Base-by-base conservation (phyloP, 805 yeast species). In the Saccharomycopsis guyanensis region DNA sequence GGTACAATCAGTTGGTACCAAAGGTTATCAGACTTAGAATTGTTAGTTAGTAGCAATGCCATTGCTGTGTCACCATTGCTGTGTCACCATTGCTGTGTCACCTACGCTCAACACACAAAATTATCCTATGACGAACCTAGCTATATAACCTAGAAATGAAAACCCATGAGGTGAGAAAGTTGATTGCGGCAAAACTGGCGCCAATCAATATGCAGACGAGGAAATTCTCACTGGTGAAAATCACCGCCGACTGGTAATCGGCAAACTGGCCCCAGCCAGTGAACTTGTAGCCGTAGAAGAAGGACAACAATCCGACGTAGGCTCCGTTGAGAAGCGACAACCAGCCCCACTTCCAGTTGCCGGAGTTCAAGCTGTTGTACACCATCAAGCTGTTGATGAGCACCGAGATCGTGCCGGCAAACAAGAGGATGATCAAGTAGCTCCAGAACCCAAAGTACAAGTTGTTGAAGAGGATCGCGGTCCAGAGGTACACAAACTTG, bases 341-440 rank as follows among this genome's bases (percentile, higher is more conserved):
- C 63, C 63, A 59, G 5, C 53, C 55, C 65, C 65, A 61, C 38
- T 55, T 56, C 63, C 64, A 59, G 38, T 59, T 56, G 15, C 64
- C 64, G 16, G 55, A 50, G 23, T 56, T 44, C 10, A 60, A 42
- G 10, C 56, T 49, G 23, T 59, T 50, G 39, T 57, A 55, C 25
- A 57, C 39, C 47, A 57, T 56, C 38, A 60, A 27, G 2, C 49
- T 46, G 5, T 55, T 55, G 4, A 36, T 34, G 12, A 45, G n/a
- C 12, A 31, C 45, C 16, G 40, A 29, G 23, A 58, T 55, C 19
- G 55, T 19, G 4, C 42, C 35, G 4, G 56, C 38, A 13, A 61
- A 31, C 1, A 41, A 15, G 3, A 61, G 33, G 1, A 56, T 33
- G 6, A 61, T 27, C 3, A 56, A 10, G 8, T 46, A 51, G 16